Evolutionary conservation across 495 filamentous ascomycete species (phyloP).

Genomic region (Daldinia bambusicola): DNA sequence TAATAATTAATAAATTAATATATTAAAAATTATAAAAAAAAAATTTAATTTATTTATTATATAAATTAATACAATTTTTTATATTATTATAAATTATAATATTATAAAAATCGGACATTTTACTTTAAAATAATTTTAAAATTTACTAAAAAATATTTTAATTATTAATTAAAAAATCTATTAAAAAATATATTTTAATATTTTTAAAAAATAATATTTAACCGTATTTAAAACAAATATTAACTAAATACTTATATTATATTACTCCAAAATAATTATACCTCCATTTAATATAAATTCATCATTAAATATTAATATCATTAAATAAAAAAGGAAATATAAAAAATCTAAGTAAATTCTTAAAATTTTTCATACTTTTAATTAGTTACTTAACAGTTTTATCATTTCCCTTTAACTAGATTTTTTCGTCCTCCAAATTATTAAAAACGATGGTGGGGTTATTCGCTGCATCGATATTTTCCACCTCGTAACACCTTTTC

Average conservation of each 20-base stretch:
- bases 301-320: not conserved
- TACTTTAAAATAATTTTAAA: not conserved
- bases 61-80: not conserved
- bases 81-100: not conserved
- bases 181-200: not conserved
- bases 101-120: not conserved
- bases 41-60: not conserved
- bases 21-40: too few species aligned
- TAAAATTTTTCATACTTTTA: not conserved
- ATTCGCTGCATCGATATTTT: not conserved
- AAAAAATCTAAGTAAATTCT: not conserved
- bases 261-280: not conserved
- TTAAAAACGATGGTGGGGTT: not conserved
- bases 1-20: too few species aligned
- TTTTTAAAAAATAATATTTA: not conserved
- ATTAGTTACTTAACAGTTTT: not conserved
- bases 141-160: not conserved
- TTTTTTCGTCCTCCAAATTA: not conserved
- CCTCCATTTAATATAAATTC: not conserved
- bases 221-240: not conserved
- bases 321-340: not conserved
- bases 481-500: not conserved
- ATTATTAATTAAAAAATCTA: not conserved
- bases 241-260: not conserved
- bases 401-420: not conserved